Evolutionary conservation across 176 grass and related monocot species (phyloP), one percentile per base, ranked within the genome.

Genomic region (Poa annua): DNA sequence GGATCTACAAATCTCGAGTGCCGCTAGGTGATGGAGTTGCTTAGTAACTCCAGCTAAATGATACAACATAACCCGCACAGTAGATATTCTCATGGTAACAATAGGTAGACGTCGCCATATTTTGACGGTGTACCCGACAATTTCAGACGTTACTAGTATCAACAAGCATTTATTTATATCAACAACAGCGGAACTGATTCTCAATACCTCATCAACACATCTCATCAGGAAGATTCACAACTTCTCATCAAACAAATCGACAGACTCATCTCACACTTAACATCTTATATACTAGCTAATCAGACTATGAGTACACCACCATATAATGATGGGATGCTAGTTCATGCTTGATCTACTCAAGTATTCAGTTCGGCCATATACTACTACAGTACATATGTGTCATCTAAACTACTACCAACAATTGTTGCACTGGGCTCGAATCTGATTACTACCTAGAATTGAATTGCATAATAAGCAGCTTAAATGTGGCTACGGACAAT

Each of bases 121-220:
- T 24, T 47, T 8, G 12, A 41, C 25, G 34, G 17, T 33, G 17
- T 29, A 76, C 19, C 41, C 29, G 7, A 33, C 32, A 74, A 26
- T n/a, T n/a, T 8, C 5, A 19, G 17, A 70, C 26, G 10, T 22
- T 57, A 21, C 24, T 8, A 4, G 35, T 4, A 10, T 72, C 3
- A 13, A 34, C 3, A 42, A 44, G 33, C 44, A 41, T 29, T 64
- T 8, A 25, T 33, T 72, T 65, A 2, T 33, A 78, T 64, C 0
- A 44, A 67, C 54, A 72, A 15, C 0, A 21, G 13, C 50, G 8
- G 25, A 74, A 17, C 7, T n/a, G 29, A 42, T 11, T 12, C 34
- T 64, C 38, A 26, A 80, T 57, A 26, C 53, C 66, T 44, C 45
- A 73, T 71, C n/a, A 72, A 50, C 59, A 66, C 25, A 32, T 71